Base-by-base conservation (phyloP, 495 filamentous ascomycete genomes). In the Penicillium antarcticum region DNA sequence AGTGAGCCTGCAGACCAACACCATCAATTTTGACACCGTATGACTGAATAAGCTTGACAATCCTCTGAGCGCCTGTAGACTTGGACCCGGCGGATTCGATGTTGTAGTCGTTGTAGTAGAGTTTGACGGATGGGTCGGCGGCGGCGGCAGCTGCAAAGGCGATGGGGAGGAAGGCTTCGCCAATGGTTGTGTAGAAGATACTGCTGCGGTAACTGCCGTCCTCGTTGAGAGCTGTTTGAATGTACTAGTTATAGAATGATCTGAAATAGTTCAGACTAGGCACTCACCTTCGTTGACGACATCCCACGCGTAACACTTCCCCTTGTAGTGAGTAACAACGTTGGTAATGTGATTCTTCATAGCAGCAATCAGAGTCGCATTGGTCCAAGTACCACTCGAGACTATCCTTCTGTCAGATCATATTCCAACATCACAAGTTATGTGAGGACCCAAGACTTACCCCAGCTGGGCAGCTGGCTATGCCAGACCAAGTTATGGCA, bases 101-200 rank as follows among this genome's bases (percentile, higher is more conserved):
- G 68, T 81, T 86, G 70, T 87, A 88, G 53, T 77, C 70, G 68
- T 88, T 89, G 72, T 87, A 85, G 73, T 86, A 88, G 31, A 82
- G 75, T 62, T 79, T 80, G 16, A 66, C 68, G 41, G 55, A 53
- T 4, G 71, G 71, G 55, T 80, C 72, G 51, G 74, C 79, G 23
- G 72, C 69, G 4, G 66, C 68, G 23, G 80, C 82, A 1, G 76
- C 60, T 5, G 56, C 68, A 26, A 72, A 78, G 3, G 75, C 75
- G 44, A 78, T 73, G 11, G 71, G 74, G 43, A 78, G 56, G 51
- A 65, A 78, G 24, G 67, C 62, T 45, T 69, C 65, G 56, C 75
- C 75, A 44, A 78, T 74, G 42, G 54, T 58, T 16, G 64, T 37
- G 53, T 74, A 75, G 60, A 70, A 78, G 46, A 75, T 42, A 48